Conservation (phyloP, 2,329 filamentous ascomycete genomes). For the Sporothrix pseudoabietina region DNA sequence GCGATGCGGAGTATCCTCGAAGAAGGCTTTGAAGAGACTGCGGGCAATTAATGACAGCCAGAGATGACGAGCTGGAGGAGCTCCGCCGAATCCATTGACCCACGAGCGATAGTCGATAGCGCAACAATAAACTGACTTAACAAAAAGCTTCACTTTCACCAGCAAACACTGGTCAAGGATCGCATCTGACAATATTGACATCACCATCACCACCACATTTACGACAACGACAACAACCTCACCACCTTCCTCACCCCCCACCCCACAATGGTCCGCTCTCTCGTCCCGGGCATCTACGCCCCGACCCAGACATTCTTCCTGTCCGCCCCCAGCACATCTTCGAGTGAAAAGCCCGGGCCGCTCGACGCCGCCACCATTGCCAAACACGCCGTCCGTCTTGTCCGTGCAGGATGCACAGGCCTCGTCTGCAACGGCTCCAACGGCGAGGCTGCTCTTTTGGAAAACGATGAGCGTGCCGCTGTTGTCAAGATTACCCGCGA, state of each 20-base stretch:
- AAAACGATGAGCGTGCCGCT: slow-evolving; percentile 68
- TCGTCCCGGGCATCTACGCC: slow-evolving; percentile 26
- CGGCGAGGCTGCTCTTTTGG: slow-evolving; percentile 83
- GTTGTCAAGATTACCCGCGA: slow-evolving; percentile 77
- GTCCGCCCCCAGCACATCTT: not conserved
- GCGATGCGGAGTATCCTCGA: not conserved
- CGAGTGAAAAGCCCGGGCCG: slow-evolving; percentile 67
- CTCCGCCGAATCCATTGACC: not conserved
- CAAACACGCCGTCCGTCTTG: slow-evolving; percentile 76
- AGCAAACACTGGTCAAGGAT: not conserved
- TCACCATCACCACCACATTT: not conserved
- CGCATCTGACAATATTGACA: not conserved
- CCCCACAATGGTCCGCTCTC: slow-evolving; percentile 13
- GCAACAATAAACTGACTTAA: not conserved
- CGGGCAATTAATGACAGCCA: not conserved
- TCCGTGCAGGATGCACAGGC: slow-evolving; percentile 73
- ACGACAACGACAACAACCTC: not conserved
- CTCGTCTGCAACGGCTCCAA: slow-evolving; percentile 88
- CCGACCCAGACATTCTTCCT: slow-evolving; percentile 23
- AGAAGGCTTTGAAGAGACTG: not conserved
- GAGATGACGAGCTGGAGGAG: not conserved
- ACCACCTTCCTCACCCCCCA: not conserved
- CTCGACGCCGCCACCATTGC: slow-evolving; percentile 77
- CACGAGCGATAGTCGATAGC: not conserved
- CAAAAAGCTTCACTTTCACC: not conserved